Evolutionary conservation across 192 early-diverging fungal genomes (phyloP).

Genomic region (Martensiomyces pterosporus): DNA sequence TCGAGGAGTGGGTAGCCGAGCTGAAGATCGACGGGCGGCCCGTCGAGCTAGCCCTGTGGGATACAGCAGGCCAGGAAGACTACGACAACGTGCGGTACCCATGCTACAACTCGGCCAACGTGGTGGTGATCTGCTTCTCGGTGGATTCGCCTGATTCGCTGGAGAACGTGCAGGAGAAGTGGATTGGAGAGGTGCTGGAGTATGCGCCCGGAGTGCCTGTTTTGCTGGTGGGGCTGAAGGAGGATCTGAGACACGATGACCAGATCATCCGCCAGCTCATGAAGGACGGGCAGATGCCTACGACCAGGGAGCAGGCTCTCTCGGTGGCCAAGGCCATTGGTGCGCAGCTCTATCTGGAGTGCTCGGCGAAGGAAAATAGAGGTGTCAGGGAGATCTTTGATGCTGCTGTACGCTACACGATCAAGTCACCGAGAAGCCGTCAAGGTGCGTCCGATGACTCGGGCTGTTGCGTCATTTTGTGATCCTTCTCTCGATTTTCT

Average conservation of each 20-base stretch:
- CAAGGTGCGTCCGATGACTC: slow-evolving; percentile 11
- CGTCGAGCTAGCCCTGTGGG: slow-evolving; percentile 92
- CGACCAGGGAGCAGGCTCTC: slow-evolving; percentile 56
- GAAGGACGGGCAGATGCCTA: slow-evolving; percentile 43
- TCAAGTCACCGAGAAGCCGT: slow-evolving; percentile 14
- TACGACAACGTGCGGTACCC: slow-evolving; percentile 91
- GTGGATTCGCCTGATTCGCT: slow-evolving; percentile 81
- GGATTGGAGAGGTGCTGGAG: slow-evolving; percentile 39
- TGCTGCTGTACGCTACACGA: slow-evolving; percentile 51
- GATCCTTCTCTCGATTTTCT: not conserved
- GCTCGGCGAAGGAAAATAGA: slow-evolving; percentile 73
- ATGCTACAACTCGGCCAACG: slow-evolving; percentile 87
- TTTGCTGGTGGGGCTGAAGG: slow-evolving; percentile 45
- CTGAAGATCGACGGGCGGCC: slow-evolving; percentile 80
- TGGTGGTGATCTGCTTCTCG: slow-evolving; percentile 90
- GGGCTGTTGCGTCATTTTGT: slow-evolving; percentile 31
- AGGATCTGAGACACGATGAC: slow-evolving; percentile 42
- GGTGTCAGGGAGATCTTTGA: slow-evolving; percentile 88
- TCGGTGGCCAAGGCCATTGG: slow-evolving; percentile 77
- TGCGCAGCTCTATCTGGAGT: slow-evolving; percentile 88
- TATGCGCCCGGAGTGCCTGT: slow-evolving; percentile 30
- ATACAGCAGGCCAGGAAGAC: slow-evolving; percentile 96
- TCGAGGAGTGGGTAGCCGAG: slow-evolving; percentile 93
- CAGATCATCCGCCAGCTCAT: slow-evolving; percentile 33
- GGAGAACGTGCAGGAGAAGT: slow-evolving; percentile 65